These are phyloP conservation scores for Claviceps cyperi DNA, from an alignment of 2,329 filamentous ascomycete species.

Conservation along the genomic window DNA sequence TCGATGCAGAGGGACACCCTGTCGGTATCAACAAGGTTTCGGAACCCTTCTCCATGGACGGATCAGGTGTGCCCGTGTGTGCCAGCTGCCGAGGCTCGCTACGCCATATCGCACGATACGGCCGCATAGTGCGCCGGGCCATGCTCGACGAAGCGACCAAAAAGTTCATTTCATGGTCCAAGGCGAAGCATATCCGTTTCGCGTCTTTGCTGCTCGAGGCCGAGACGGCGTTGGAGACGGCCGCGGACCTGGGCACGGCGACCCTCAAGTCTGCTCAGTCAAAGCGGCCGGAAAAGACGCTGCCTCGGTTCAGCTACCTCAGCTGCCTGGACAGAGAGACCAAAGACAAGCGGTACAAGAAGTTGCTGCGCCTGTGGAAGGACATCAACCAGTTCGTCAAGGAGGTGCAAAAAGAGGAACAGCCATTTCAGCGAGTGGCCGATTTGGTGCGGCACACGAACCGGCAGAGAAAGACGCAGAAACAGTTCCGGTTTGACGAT, in stretches of 20 bases:
- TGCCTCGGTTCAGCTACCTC: neutral
- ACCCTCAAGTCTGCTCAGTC: neutral
- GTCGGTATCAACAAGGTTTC: slow-evolving; percentile 20
- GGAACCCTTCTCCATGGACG: slow-evolving; percentile 30
- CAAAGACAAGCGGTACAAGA: neutral
- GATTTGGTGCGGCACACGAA: slow-evolving; percentile 28
- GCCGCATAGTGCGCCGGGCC: slow-evolving; percentile 43
- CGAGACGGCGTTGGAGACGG: slow-evolving; percentile 5
- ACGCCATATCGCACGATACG: slow-evolving; percentile 43
- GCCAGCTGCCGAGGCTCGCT: slow-evolving; percentile 46
- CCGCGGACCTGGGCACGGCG: neutral
- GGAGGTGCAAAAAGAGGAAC: slow-evolving; percentile 28
- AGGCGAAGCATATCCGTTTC: slow-evolving; percentile 11
- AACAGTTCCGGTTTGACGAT: slow-evolving; percentile 21
- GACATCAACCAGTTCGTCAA: slow-evolving; percentile 5
- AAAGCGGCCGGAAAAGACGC: neutral
- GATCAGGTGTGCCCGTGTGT: slow-evolving; percentile 35
- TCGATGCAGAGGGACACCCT: slow-evolving; percentile 21
- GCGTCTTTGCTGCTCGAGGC: slow-evolving; percentile 4
- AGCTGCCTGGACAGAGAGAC: neutral
- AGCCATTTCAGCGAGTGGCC: slow-evolving; percentile 33
- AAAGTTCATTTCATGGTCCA: slow-evolving; percentile 45
- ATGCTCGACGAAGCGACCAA: slow-evolving; percentile 49
- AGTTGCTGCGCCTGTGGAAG: slow-evolving; percentile 4
- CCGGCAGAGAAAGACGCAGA: slow-evolving; percentile 11